These are phyloP conservation scores for Colletotrichum melonis DNA, from an alignment of 2,329 filamentous ascomycete genomes.

Conservation along the genomic window DNA sequence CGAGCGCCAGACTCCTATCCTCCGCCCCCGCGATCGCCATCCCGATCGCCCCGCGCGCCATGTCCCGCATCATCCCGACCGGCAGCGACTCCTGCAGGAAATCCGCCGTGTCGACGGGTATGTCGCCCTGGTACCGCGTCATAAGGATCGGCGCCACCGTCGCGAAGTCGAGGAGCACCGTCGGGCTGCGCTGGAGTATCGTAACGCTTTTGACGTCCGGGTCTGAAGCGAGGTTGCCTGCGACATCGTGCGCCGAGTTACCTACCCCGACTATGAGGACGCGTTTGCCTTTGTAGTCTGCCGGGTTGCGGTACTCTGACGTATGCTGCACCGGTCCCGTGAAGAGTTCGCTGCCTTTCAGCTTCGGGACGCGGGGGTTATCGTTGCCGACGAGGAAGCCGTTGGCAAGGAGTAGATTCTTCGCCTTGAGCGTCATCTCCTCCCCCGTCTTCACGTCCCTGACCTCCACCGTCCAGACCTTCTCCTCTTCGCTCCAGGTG, in stretches of 20 bases:
- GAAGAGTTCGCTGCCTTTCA: constrained; percentile 53
- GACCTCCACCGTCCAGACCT: background rate
- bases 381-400: constrained; percentile 50
- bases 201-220: constrained; percentile 57
- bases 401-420: constrained; percentile 58
- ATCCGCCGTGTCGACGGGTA: constrained; percentile 61
- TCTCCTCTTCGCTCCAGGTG: background rate
- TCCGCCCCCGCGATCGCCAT: constrained; percentile 51
- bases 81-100: constrained; percentile 57
- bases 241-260: constrained; percentile 62
- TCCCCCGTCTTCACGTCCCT: background rate
- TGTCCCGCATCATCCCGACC: constrained; percentile 56
- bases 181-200: constrained; percentile 63
- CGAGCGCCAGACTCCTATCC: constrained; percentile 54
- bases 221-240: constrained; percentile 59
- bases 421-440: constrained; percentile 44
- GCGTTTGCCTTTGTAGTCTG: constrained; percentile 47
- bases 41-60: constrained; percentile 53
- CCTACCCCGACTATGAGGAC: constrained; percentile 61
- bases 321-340: constrained; percentile 56
- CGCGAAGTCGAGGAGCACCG: constrained; percentile 59
- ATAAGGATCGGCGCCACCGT: constrained; percentile 51
- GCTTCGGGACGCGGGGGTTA: constrained; percentile 49
- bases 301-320: constrained; percentile 50
- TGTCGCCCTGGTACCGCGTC: constrained; percentile 48